Conservation (phyloP, 169 alveolate genomes). For the Amoebophrya sp. region DNA sequence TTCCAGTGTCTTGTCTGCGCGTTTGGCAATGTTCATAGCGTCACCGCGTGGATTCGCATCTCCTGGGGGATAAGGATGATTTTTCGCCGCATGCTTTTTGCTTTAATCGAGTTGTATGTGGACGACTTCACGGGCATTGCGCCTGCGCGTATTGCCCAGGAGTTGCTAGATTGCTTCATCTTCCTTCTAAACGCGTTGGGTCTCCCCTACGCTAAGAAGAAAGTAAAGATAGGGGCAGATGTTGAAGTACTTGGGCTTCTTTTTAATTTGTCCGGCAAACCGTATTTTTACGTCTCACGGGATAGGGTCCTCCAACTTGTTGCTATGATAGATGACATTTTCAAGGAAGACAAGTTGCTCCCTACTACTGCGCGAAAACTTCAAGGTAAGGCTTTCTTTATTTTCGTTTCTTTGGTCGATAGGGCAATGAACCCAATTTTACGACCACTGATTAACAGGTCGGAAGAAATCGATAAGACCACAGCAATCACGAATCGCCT, state of each 20-base stretch:
- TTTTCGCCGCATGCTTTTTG: neutral
- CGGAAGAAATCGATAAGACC: neutral
- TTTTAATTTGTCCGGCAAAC: neutral
- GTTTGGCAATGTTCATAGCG: neutral
- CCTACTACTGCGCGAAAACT: neutral
- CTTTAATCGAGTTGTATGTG: neutral
- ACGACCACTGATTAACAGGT: neutral
- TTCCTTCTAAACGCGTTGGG: neutral
- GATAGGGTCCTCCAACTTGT: neutral
- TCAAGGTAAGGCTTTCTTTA: neutral
- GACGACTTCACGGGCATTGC: neutral
- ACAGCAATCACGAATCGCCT: neutral
- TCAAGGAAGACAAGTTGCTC: neutral
- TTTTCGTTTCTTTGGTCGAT: neutral
- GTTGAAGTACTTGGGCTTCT: neutral
- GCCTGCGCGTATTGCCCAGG: neutral
- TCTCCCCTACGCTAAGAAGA: neutral
- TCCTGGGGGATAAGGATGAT: neutral
- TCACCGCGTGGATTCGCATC: neutral
- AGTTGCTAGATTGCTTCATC: neutral
- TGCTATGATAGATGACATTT: neutral
- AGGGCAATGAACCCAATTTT: neutral
- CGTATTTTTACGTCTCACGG: neutral
- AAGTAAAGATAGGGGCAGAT: neutral
- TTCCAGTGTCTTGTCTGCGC: neutral